Percentiles rank a stretch among this genome's conserved stretches.
These are phyloP conservation scores for Musa schizocarpa DNA, from an alignment of 176 grass and related monocot species.

Conservation along the genomic window DNA sequence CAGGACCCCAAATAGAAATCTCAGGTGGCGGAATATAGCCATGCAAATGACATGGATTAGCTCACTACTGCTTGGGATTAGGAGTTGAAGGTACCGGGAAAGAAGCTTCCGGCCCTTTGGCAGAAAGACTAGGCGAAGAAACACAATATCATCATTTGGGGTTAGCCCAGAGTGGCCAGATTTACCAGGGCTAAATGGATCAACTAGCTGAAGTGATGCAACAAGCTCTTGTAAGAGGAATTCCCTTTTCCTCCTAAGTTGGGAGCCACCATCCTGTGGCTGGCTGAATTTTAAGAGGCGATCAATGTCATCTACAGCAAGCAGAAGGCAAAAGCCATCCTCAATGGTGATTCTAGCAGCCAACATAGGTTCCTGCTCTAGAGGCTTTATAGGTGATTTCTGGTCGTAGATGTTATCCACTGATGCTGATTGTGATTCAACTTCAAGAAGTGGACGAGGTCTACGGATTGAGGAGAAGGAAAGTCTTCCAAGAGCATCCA, in stretches of 20 bases:
- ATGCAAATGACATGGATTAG: constrained; percentile 56
- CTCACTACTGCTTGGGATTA: constrained; percentile 29
- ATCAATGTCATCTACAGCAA: constrained; percentile 80
- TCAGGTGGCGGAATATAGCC: constrained; percentile 65
- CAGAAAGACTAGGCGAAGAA: constrained; percentile 61
- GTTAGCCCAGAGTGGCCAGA: constrained; percentile 23
- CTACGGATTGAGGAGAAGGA: constrained; percentile 78
- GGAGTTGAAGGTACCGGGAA: constrained; percentile 44
- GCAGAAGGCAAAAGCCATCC: constrained; percentile 56
- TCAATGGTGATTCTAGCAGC: constrained; percentile 82
- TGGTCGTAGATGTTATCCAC: constrained; percentile 28
- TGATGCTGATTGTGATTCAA: constrained; percentile 41
- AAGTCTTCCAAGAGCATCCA: constrained; percentile 75
- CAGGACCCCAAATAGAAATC: constrained; percentile 54
- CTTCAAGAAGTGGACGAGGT: constrained; percentile 76
- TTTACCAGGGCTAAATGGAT: constrained; percentile 46
- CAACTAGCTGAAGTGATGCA: constrained; percentile 66
- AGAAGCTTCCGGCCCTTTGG: constrained; percentile 74
- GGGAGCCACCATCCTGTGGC: constrained; percentile 59
- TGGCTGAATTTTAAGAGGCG: constrained; percentile 61
- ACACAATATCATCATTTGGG: constrained; percentile 59
- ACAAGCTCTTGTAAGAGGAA: constrained; percentile 50
- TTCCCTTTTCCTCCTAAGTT: constrained; percentile 55
- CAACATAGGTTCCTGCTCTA: constrained; percentile 76
- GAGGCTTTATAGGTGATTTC: constrained; percentile 47